Percentiles rank a stretch among this genome's conserved stretches.
Conservation (phyloP, 768 basidiomycete species). For the Suillus subaureus region DNA sequence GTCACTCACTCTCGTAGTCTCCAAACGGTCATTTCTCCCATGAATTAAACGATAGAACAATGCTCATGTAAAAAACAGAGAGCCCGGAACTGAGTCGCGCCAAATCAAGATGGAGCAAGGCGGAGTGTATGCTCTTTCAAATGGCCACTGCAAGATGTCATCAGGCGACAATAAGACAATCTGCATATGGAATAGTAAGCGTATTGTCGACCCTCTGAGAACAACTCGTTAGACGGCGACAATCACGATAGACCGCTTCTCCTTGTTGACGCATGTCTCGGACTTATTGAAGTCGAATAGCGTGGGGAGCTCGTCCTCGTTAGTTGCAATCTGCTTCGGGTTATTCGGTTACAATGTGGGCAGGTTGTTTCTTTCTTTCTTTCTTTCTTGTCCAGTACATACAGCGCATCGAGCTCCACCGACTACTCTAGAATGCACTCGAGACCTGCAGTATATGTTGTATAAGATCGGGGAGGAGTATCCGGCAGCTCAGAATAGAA, state of each 20-base stretch:
- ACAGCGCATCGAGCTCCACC: neutral
- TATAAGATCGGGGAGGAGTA: conserved; percentile 25
- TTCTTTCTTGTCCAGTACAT: neutral
- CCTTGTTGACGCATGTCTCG: neutral
- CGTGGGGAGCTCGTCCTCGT: neutral
- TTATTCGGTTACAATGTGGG: neutral
- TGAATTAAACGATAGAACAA: neutral
- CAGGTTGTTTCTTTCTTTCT: neutral
- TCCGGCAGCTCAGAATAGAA: conserved; percentile 22
- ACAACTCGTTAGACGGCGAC: neutral
- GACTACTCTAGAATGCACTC: conserved; percentile 12
- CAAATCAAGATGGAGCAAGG: neutral
- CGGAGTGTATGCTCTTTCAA: neutral
- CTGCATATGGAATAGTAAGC: neutral
- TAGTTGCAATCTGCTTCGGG: neutral
- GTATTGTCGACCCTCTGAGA: neutral
- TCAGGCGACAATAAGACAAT: neutral
- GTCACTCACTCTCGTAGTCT: neutral
- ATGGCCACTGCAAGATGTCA: neutral
- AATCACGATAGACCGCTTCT: neutral
- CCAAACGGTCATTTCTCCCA: neutral
- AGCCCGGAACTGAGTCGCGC: neutral
- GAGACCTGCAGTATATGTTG: conserved; percentile 22
- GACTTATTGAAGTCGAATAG: neutral
- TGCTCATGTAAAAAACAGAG: neutral